Base-by-base conservation (phyloP, 169 alveolate species). In the Plasmodium knowlesi region DNA sequence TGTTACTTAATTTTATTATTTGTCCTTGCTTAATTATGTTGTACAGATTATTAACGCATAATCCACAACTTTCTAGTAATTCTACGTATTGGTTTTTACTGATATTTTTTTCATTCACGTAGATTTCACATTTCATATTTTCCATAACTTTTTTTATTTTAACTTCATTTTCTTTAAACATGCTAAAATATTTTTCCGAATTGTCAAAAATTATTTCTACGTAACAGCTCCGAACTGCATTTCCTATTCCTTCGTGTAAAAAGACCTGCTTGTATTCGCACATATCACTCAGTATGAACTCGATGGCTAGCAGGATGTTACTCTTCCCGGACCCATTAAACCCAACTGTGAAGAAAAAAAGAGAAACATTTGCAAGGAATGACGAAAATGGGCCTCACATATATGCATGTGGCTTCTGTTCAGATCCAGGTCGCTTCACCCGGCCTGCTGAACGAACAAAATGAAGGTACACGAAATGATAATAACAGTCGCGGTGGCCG, bases 1-100 rank as follows among this genome's bases (percentile, higher is more conserved):
- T 88, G 34, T 88, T 88, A 88, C 94, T 88, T 79, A 88, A 88
- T 37, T 88, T 88, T 10, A 88, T 88, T 37, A 88, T 88, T 39
- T 88, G 94, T 61, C 94, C 94, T 80, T 88, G 94, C 34, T 88
- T 88, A 88, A 88, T 88, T 19, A 88, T 88, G 32, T 88, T 88
- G 10, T 88, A 88, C 71, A 88, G 50, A 37, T 88, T 88, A 71
- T 88, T 88, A 78, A 88, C 73, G 79, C 94, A 88, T 39, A 88
- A 79, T 22, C 94, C 94, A 10, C 94, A 88, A 54, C 94, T 88
- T 79, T 88, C 94, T 14, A 88, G 81, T 53, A 88, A 79, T 79
- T 88, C 94, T n/a, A 88, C 94, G 81, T 88, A 88, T 79, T 88
- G 94, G 79, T 80, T 88, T 79, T 88, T 88, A 50, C 94, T 88